A percentile compares a stretch with the other conserved stretches of the same genome.
Evolutionary conservation across 1,139 yeast species (phyloP).

Genomic region (Candida sanyaensis): DNA sequence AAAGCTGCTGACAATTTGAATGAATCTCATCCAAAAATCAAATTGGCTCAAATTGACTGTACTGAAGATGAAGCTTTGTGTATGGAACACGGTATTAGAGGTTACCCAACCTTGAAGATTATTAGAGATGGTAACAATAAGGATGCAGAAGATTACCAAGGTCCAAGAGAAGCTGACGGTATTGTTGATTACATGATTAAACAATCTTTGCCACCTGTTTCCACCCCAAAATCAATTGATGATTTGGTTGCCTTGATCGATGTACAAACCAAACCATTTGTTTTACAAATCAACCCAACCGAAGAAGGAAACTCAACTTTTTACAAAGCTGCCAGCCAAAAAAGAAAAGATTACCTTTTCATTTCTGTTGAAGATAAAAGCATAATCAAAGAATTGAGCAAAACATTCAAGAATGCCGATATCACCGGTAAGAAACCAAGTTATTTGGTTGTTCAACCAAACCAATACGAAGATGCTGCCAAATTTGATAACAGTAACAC

Average conservation of each 20-base stretch:
- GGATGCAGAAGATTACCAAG: slow-evolving; percentile 64
- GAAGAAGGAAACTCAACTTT: slow-evolving; percentile 48
- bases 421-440: slow-evolving; percentile 26
- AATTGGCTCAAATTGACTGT: slow-evolving; percentile 92
- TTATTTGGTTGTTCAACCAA: slow-evolving; percentile 42
- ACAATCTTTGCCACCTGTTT: slow-evolving; percentile 82
- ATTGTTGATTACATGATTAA: slow-evolving; percentile 80
- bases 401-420: slow-evolving; percentile 22
- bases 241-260: slow-evolving; percentile 52
- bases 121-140: slow-evolving; percentile 68
- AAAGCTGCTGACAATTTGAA: slow-evolving; percentile 78
- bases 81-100: slow-evolving; percentile 70
- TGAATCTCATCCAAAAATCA: slow-evolving; percentile 59
- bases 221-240: slow-evolving; percentile 46
- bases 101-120: slow-evolving; percentile 90
- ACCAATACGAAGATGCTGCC: slow-evolving; percentile 31
- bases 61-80: slow-evolving; percentile 84
- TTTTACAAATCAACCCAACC: slow-evolving; percentile 50
- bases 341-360: slow-evolving; percentile 66
- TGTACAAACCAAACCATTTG: slow-evolving; percentile 53
- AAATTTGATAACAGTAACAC: slow-evolving; percentile 21
- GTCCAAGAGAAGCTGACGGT: slow-evolving; percentile 80
- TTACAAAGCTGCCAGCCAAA: slow-evolving; percentile 51
- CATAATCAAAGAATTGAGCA: slow-evolving; percentile 26
- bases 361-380: slow-evolving; percentile 53